A percentile compares a stretch with the other conserved stretches of the same genome.
Conservation (phyloP, 2,329 filamentous ascomycete genomes). For the Hypoxylon sp. region DNA sequence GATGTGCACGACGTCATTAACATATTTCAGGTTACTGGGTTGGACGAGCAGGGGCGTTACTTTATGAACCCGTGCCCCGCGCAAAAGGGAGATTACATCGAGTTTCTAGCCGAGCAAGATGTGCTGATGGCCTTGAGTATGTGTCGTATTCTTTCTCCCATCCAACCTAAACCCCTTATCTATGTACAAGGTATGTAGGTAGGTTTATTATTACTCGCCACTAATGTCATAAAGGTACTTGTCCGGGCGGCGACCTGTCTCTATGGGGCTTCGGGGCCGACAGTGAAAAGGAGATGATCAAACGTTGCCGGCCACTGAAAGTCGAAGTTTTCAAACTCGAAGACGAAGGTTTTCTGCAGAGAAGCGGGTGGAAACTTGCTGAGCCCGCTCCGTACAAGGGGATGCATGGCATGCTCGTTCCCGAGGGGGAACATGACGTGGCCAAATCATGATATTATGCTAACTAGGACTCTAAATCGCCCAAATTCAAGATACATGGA, state of each 20-base stretch:
- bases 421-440: constrained; percentile 49
- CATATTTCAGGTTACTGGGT: constrained; percentile 86
- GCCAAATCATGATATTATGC: constrained; percentile 25
- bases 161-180: not conserved
- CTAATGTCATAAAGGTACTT: constrained; percentile 66
- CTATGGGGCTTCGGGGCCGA: constrained; percentile 84
- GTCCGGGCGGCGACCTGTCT: constrained; percentile 85
- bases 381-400: constrained; percentile 74
- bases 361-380: constrained; percentile 73
- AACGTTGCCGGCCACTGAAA: constrained; percentile 79
- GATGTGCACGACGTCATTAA: constrained; percentile 91
- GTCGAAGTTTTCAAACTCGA: constrained; percentile 79
- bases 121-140: constrained; percentile 72
- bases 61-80: constrained; percentile 80
- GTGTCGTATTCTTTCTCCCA: constrained; percentile 40
- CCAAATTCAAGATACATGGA: constrained; percentile 20
- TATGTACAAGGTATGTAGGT: not conserved
- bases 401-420: constrained; percentile 72
- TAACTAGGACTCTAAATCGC: constrained; percentile 9
- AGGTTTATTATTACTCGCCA: not conserved
- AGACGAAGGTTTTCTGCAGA: constrained; percentile 66
- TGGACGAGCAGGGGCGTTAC: constrained; percentile 80
- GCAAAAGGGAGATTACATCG: constrained; percentile 71
- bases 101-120: constrained; percentile 86
- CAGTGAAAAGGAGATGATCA: constrained; percentile 77